Base-by-base conservation (phyloP, 345 rosid genomes). In the Acer negundo region DNA sequence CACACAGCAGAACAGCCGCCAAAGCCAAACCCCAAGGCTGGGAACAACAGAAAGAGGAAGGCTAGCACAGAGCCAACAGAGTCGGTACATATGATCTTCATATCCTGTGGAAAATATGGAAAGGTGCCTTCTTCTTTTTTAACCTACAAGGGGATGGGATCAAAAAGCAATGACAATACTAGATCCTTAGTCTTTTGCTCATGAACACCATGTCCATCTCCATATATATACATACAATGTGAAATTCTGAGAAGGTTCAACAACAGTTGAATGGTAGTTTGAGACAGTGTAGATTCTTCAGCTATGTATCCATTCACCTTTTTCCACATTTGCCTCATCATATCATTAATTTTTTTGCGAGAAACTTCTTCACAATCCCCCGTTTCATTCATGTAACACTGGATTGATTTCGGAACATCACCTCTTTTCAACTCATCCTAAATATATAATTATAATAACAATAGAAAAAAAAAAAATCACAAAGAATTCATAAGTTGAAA, bases 301-400 rank as follows among this genome's bases (percentile, higher is more conserved):
- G 15, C 20, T 69, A 63, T 23, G 3, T 26, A 56, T 31, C 19
- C 73, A 10, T 82, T 82, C 61, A 2, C 9, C 11, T 17, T 55
- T 16, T 55, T 55, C 22, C 22, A n/a, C 3, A n/a, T 15, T 55
- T 55, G 72, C 61, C 22, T 55, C 12, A 80, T 74, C 75, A 77
- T 61, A 46, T 56, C 4, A 38, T 22, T 44, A 17, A 83, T 71
- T 75, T 74, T 38, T 47, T 71, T 75, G 66, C 77, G 80, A 49
- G 81, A 73, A 69, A 77, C 75, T 66, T 66, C 75, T 53, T 80
- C 81, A 1, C 78, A 70, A 26, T 70, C 78, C 20, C 78, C 78
- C 0, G 83, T 67, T 70, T 84, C 84, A 12, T 75, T 47, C 87
- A 84, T 81, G 69, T 81, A 70, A 69, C 84, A 84, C 63, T 79